Conservation (phyloP, 2,329 filamentous ascomycete genomes). For the Monilinia laxa region DNA sequence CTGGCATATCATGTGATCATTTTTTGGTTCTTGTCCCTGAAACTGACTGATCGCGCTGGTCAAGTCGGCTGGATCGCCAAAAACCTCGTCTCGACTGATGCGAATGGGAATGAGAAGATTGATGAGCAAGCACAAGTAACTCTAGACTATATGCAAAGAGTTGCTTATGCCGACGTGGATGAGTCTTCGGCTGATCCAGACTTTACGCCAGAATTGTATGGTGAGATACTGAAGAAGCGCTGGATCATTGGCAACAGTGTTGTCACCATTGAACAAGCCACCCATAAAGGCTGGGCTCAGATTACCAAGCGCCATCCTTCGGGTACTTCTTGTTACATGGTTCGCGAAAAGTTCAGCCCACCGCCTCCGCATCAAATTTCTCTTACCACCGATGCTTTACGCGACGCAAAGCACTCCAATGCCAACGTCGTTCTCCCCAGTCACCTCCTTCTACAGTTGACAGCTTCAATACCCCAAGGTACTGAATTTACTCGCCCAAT, state of each 20-base stretch:
- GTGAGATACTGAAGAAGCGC: slow-evolving; percentile 63
- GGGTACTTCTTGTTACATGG: slow-evolving; percentile 53
- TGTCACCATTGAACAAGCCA: slow-evolving; percentile 71
- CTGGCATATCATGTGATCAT: slow-evolving; percentile 93
- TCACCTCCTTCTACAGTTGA: slow-evolving; percentile 68
- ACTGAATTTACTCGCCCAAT: slow-evolving; percentile 65
- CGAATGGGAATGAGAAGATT: slow-evolving; percentile 68
- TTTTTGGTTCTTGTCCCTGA: slow-evolving; percentile 93
- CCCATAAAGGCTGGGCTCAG: slow-evolving; percentile 64
- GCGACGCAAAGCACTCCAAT: slow-evolving; percentile 52
- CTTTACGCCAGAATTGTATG: slow-evolving; percentile 65
- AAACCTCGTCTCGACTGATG: slow-evolving; percentile 75
- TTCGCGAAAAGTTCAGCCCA: slow-evolving; percentile 59
- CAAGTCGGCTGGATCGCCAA: slow-evolving; percentile 90
- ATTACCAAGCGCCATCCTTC: slow-evolving; percentile 71
- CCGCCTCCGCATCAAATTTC: slow-evolving; percentile 57
- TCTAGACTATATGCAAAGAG: slow-evolving; percentile 90
- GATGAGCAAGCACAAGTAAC: slow-evolving; percentile 94
- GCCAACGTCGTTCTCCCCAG: slow-evolving; percentile 68
- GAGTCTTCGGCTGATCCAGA: slow-evolving; percentile 66
- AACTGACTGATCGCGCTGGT: slow-evolving; percentile 76
- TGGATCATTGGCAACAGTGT: slow-evolving; percentile 75
- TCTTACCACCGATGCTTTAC: slow-evolving; percentile 49
- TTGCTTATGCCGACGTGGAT: slow-evolving; percentile 80
- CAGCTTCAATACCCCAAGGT: slow-evolving; percentile 61